These are phyloP conservation scores for Rhododendron mucronatum DNA, from an alignment of 148 eudicot species.

Conservation along the genomic window DNA sequence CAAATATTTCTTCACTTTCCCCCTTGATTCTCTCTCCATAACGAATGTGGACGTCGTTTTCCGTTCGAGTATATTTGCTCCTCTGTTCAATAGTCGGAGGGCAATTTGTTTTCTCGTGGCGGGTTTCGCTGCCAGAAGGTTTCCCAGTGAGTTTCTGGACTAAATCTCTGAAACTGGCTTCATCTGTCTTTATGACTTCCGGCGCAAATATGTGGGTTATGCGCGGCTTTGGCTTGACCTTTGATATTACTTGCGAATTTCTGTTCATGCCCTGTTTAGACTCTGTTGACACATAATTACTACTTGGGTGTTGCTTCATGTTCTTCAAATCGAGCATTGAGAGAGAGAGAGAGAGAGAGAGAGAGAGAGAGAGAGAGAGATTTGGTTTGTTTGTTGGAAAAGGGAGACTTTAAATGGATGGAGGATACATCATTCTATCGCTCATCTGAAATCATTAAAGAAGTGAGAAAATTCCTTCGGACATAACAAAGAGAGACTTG, in stretches of 20 bases:
- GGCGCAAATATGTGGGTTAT: constrained; percentile 56
- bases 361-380: neutral
- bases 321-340: neutral
- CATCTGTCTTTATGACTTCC: constrained; percentile 47
- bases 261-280: constrained; percentile 23
- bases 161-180: constrained; percentile 39
- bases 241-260: constrained; percentile 35
- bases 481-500: neutral
- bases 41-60: neutral
- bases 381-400: neutral
- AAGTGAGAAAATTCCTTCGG: neutral
- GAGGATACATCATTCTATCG: neutral
- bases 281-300: neutral
- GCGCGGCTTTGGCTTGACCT: constrained; percentile 44
- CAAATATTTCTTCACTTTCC: neutral
- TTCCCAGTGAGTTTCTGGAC: constrained; percentile 62
- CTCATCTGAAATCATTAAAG: neutral
- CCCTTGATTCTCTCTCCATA: neutral
- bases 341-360: neutral
- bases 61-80: neutral
- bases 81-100: neutral
- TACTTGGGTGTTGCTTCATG: constrained; percentile 7
- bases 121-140: neutral
- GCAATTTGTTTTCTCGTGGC: neutral
- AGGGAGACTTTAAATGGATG: constrained; percentile 1